Evolutionary conservation across 176 grass and related monocot genomes (phyloP).

Genomic region (Calamus simplicifolius): DNA sequence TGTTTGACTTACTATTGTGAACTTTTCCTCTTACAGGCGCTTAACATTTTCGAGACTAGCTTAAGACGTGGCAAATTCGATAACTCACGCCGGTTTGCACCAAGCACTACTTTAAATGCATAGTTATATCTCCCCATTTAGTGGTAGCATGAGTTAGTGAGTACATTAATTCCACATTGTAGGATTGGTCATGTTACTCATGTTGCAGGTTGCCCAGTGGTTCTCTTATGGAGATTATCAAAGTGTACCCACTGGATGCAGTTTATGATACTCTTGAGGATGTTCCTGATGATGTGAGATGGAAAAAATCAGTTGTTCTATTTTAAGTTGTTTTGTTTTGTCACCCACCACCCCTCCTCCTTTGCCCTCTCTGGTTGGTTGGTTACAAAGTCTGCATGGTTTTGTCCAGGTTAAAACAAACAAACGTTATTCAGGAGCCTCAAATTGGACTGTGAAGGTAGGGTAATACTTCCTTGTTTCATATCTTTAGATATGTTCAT

Average conservation of each 20-base stretch:
- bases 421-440: conserved; percentile 86
- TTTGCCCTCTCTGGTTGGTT: neutral
- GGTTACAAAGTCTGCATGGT: neutral
- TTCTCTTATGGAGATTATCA: conserved; percentile 87
- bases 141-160: neutral
- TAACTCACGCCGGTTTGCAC: conserved; percentile 30
- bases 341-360: no score
- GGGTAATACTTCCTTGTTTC: neutral
- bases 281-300: conserved; percentile 86
- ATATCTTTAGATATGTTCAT: no score
- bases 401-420: conserved; percentile 56
- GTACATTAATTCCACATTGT: conserved; percentile 11
- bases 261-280: conserved; percentile 81
- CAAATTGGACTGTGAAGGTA: conserved; percentile 98
- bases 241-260: conserved; percentile 93
- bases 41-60: conserved; percentile 40
- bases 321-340: no score
- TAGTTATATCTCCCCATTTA: neutral
- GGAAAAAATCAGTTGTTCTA: no score
- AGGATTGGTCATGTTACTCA: neutral
- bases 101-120: neutral
- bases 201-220: conserved; percentile 68
- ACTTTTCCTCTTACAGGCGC: conserved; percentile 19
- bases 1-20: conserved; percentile 13
- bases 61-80: conserved; percentile 36